Evolutionary conservation across 176 grass and related monocot species (phyloP), one percentile per base, ranked within the genome.

Genomic region (bread wheat (Triticum aestivum)): DNA sequence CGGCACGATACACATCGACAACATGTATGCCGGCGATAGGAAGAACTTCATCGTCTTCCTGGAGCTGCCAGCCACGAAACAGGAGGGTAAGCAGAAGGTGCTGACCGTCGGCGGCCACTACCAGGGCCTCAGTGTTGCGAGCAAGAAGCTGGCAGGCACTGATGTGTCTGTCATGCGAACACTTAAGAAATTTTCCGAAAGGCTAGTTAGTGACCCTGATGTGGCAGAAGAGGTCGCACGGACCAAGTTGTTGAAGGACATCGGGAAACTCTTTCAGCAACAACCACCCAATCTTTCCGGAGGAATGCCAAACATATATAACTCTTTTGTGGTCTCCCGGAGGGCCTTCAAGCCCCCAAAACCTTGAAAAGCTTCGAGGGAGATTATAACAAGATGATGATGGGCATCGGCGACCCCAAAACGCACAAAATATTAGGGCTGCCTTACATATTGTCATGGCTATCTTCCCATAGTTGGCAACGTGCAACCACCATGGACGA

Each of bases 1-100:
- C 4, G 91, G 84, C 79, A 82, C n/a, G 11, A 85, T 90, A 21
- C 2, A 65, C 27, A 78, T 90, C 5, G 39, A 62, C 24, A 42
- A 90, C 38, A 62, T 90, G 11, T 89, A 85, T 81, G 85, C 85
- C 18, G 24, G 62, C 26, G 62, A 65, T 0, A 11, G 6, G 62
- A 65, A 65, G 24, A 29, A 65, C 62, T 65, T 65, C 62, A 5
- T 65, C 11, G 62, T 65, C 62, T 65, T 13, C 24, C 62, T 65
- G 24, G 27, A 5, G 21, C 21, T 61, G 6, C 21, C 59, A 9
- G 27, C 2, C 9, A 23, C 5, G 6, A 20, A 24, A 29, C 29
- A 29, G 9, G n/a, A 65, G 24, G 62, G 62, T 26, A 65, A 65
- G 62, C 10, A 65, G 1, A 29, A 29, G 11, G 10, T 65, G 3